Conservation (phyloP, 495 filamentous ascomycete genomes). For the Neurospora discreta region DNA sequence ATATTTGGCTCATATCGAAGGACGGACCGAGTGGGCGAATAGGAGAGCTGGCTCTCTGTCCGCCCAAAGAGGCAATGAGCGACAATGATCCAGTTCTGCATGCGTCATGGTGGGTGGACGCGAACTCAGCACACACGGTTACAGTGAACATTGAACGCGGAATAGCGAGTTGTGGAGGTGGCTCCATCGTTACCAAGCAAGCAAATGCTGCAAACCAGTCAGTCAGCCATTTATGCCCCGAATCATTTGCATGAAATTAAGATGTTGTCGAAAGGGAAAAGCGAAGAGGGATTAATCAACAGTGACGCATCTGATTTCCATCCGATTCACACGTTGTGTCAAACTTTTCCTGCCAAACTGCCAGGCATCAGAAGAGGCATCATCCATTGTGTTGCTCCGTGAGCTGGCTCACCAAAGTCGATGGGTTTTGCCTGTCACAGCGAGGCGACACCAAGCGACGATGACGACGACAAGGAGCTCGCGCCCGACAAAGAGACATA, state of each 20-base stretch:
- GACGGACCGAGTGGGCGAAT: neutral
- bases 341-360: neutral
- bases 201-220: neutral
- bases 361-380: neutral
- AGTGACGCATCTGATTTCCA: neutral
- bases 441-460: neutral
- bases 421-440: neutral
- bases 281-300: neutral
- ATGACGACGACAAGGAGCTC: neutral
- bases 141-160: neutral
- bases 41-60: neutral
- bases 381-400: neutral
- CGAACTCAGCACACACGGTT: neutral
- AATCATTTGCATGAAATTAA: neutral
- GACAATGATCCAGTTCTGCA: constrained; percentile 8
- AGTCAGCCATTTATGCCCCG: neutral
- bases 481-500: neutral
- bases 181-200: neutral
- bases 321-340: neutral
- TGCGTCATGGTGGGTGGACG: neutral
- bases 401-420: neutral
- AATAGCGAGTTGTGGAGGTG: constrained; percentile 1
- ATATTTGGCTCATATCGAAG: neutral
- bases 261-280: neutral
- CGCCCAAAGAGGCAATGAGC: constrained; percentile 10